Evolutionary conservation across 495 filamentous ascomycete genomes (phyloP).

Genomic region (Bombardia bombarda): DNA sequence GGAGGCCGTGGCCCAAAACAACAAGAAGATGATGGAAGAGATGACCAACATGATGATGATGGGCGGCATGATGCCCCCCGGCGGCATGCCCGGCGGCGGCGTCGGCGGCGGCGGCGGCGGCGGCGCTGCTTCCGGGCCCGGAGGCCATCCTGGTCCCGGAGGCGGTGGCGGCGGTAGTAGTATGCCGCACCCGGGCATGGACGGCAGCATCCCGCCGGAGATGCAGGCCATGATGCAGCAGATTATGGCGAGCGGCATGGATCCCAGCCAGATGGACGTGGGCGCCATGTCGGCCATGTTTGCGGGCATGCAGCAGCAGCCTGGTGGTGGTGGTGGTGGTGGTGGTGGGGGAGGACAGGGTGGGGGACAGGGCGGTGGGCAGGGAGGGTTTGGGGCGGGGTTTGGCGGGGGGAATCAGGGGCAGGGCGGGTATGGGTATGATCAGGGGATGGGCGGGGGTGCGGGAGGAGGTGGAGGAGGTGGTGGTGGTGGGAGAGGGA

Average conservation of each 20-base stretch:
- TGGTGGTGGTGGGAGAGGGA: conserved; percentile 33
- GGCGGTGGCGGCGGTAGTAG: no score
- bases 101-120: conserved; percentile 22
- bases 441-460: conserved; percentile 47
- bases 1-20: conserved; percentile 52
- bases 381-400: conserved; percentile 36
- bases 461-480: conserved; percentile 28
- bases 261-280: conserved; percentile 61
- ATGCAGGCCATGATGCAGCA: conserved; percentile 77
- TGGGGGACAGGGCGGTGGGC: no score
- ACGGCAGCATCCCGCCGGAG: conserved; percentile 62
- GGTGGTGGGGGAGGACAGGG: conserved; percentile 41
- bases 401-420: conserved; percentile 44
- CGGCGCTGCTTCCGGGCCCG: conserved; percentile 31
- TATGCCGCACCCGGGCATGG: conserved; percentile 64
- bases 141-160: no score
- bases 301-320: conserved; percentile 36
- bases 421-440: conserved; percentile 49
- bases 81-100: background rate
- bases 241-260: conserved; percentile 78
- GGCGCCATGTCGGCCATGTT: conserved; percentile 41
- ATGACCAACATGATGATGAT: conserved; percentile 84
- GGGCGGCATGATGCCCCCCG: conserved; percentile 53
- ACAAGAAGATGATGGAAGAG: conserved; percentile 81
- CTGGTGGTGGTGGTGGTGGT: conserved; percentile 28